Conservation (phyloP, 139 green algal species). For the Zygnema circumcarinatum region DNA sequence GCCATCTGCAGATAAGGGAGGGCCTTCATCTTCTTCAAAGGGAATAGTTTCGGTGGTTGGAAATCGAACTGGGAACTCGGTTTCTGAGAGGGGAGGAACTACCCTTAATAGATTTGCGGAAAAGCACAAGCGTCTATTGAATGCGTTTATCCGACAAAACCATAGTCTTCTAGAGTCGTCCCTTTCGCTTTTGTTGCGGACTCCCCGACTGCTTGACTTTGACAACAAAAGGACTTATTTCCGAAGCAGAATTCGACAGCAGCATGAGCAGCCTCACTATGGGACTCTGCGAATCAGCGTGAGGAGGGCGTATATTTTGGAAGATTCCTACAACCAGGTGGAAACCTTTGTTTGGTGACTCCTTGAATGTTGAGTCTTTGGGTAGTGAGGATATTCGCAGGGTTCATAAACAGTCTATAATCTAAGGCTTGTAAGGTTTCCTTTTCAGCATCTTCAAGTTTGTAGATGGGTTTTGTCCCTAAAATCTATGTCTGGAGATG, state of each 20-base stretch:
- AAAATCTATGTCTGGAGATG: too few species aligned
- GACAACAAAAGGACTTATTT: constrained; percentile 96
- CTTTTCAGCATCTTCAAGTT: too few species aligned
- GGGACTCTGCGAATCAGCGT: constrained; percentile 77
- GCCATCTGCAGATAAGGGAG: too few species aligned
- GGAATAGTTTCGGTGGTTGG: neutral
- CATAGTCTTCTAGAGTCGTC: constrained; percentile 80
- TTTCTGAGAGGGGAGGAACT: constrained; percentile 14
- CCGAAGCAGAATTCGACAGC: constrained; percentile 61
- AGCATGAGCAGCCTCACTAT: constrained; percentile 55
- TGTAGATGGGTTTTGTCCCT: too few species aligned
- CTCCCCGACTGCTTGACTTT: constrained; percentile 92
- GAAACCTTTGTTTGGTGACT: too few species aligned
- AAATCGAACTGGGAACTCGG: neutral
- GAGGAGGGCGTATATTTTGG: constrained; percentile 87
- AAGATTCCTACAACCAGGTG: constrained; percentile 92
- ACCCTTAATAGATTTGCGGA: constrained; percentile 66
- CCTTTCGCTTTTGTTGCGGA: constrained; percentile 79
- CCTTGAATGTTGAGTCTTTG: neutral
- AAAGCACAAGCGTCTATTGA: constrained; percentile 85
- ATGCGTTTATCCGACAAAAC: constrained; percentile 83
- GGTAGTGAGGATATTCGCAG: neutral
- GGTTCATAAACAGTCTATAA: constrained; percentile 1
- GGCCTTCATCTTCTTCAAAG: constrained; percentile 5
- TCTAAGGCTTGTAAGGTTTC: neutral